Percentiles rank a stretch among this genome's conserved stretches.
Evolutionary conservation across 1,139 yeast species (phyloP).

Genomic region (Trichomonascaceae sp.): DNA sequence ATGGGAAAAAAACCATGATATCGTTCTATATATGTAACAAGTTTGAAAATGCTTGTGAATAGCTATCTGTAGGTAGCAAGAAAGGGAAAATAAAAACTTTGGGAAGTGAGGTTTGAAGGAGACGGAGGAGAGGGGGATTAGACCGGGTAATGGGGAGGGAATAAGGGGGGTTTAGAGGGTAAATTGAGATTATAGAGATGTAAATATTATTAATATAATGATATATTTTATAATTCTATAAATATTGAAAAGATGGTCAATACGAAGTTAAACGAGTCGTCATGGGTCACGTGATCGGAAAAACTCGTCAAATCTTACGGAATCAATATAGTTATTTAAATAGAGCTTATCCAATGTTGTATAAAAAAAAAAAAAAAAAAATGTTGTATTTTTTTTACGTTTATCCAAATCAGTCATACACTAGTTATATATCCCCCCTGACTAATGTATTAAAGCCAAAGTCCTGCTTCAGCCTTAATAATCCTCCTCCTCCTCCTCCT

Average conservation of each 20-base stretch:
- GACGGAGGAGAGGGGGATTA: neutral
- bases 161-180: neutral
- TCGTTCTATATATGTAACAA: constrained; percentile 4
- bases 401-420: too few species aligned
- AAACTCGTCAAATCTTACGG: neutral
- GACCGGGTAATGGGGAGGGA: neutral
- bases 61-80: constrained; percentile 8
- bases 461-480: neutral
- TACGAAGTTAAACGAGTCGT: too few species aligned
- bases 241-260: neutral
- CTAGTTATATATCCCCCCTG: too few species aligned
- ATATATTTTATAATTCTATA: too few species aligned
- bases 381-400: too few species aligned
- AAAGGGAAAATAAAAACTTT: neutral
- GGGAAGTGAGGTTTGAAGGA: neutral
- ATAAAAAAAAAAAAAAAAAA: too few species aligned
- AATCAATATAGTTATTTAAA: too few species aligned
- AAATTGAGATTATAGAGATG: too few species aligned
- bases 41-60: constrained; percentile 6
- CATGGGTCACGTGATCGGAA: neutral
- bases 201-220: too few species aligned
- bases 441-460: too few species aligned
- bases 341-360: too few species aligned
- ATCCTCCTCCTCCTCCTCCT: constrained; percentile 1
- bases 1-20: constrained; percentile 37